phyloP scores from a whole-genome alignment of 164 flowering plant species.

The grape (Vitis vinifera) region ASM3070453v1 NC_081818.1:6365001-6365500 shows the following conservation, averaged over 20 bases:
- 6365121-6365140: conserved; percentile 39
- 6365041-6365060: conserved; percentile 39
- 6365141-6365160: conserved; percentile 39
- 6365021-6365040: conserved; percentile 33
- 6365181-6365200: conserved; percentile 53
- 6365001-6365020: conserved; percentile 31
- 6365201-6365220: conserved; percentile 22
- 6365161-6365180: conserved; percentile 37
- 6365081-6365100: conserved; percentile 44
- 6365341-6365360: conserved; percentile 29
- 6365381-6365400: conserved; percentile 31
- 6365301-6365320: conserved; percentile 71
- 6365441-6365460: conserved; percentile 18
- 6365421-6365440: conserved; percentile 32
- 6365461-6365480: conserved; percentile 12
- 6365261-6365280: conserved; percentile 20
- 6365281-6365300: conserved; percentile 25
- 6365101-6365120: conserved; percentile 36
- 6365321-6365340: conserved; percentile 46
- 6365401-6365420: conserved; percentile 62
- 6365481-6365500: neutral
- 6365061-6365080: conserved; percentile 40
- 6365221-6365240: conserved; percentile 20
- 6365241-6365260: conserved; percentile 27
- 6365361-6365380: conserved; percentile 32